Conservation (phyloP, 768 basidiomycete genomes). For the Rhodotorula diobovata region DNA sequence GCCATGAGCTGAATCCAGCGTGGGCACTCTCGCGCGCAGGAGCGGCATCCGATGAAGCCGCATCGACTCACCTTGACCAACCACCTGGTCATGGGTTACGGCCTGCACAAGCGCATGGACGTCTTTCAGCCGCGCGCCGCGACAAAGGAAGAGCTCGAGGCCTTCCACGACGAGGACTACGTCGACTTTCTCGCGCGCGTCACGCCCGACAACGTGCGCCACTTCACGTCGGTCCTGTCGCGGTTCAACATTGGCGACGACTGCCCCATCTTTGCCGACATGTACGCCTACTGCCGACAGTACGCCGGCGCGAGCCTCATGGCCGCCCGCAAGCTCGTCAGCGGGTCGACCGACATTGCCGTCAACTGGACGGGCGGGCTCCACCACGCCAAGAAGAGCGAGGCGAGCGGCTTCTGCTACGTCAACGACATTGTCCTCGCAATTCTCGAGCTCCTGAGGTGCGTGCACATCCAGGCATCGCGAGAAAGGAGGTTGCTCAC, state of each 20-base stretch:
- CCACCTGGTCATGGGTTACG: conserved; percentile 90
- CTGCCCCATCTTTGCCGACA: conserved; percentile 89
- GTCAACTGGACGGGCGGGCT: conserved; percentile 99
- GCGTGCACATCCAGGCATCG: too few relatives aligned
- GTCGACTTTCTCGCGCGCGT: conserved; percentile 93
- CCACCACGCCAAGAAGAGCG: conserved; percentile 95
- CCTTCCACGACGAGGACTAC: conserved; percentile 92
- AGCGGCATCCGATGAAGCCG: conserved; percentile 98
- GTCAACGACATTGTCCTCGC: conserved; percentile 72
- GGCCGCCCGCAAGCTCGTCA: conserved; percentile 78
- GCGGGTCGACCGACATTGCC: conserved; percentile 86
- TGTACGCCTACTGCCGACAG: conserved; percentile 90
- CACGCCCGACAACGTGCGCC: conserved; percentile 65
- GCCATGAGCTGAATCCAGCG: too few relatives aligned
- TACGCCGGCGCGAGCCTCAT: conserved; percentile 89
- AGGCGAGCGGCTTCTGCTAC: conserved; percentile 98
- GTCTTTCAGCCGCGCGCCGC: conserved; percentile 85
- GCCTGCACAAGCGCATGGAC: conserved; percentile 90
- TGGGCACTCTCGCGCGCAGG: conserved; percentile 53
- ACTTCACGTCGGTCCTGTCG: conserved; percentile 73
- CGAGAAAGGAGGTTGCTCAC: too few relatives aligned
- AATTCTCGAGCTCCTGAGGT: conserved; percentile 87
- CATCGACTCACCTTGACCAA: conserved; percentile 94
- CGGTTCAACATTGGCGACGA: conserved; percentile 94
- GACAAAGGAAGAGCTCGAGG: conserved; percentile 79